Base-by-base conservation (phyloP, 306 rosid species). In the Hippophae rhamnoides region DNA sequence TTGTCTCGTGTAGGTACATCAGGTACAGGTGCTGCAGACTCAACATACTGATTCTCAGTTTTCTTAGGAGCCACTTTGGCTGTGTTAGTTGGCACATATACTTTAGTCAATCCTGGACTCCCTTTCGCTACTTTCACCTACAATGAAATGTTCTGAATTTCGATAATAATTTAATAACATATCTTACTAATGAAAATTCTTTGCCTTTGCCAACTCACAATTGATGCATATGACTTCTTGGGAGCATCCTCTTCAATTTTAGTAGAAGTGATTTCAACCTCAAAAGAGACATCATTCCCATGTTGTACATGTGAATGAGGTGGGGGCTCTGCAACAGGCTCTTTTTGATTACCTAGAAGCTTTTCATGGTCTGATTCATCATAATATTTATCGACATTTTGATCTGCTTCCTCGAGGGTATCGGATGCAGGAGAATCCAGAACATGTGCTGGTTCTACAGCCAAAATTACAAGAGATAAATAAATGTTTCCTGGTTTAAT, bases 191-290 rank as follows among this genome's bases (percentile, higher is more conserved):
- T 26, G 50, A 42, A 68, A 49, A 71, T 43, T 56, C 38, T 50
- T 41, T 55, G 56, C 57, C 14, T 9, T 49, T 13, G 55, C 43
- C 44, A 57, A 76, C 90, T 79, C 67, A 86, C 88, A 68, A 86
- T 83, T 60, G 87, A 86, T 63, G 95, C 95, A 43, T 86, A 86
- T 58, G 90, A 83, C 71, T 83, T 58, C 82, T 86, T 86, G 38
- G 85, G 83, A 65, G 79, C 67, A 62, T 81, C 87, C 31, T 81
- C 86, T 64, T 60, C 75, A 31, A 64, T 63, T 18, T 72, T 58
- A 58, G 69, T 50, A 64, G 81, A 74, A 62, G 63, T 68, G 49
- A 54, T 64, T 65, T 83, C 76, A 31, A 65, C 47, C 52, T 69
- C 79, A 67, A 69, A 68, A 41, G 80, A 57, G 67, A 61, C 71